These are phyloP conservation scores for Dioscorea dumetorum DNA, from an alignment of 106 monocot species.

Conservation along the genomic window DNA sequence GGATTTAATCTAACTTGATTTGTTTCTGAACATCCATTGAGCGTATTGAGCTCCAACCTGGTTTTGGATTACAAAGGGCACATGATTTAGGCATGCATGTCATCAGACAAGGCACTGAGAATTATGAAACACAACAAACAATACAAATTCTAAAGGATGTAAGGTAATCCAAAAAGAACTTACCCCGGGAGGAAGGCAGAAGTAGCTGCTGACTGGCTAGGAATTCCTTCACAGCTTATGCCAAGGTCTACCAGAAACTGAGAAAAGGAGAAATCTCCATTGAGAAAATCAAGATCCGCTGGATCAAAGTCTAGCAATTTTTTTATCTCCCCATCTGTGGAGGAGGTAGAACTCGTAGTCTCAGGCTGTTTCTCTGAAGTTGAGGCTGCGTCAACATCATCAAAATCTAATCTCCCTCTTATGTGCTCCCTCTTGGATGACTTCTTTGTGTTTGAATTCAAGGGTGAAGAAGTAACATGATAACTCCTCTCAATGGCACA, in stretches of 20 bases:
- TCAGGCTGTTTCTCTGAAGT: slow-evolving; percentile 3
- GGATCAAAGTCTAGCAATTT: slow-evolving; percentile 54
- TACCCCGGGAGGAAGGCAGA: slow-evolving; percentile 35
- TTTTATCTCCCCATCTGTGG: slow-evolving; percentile 26
- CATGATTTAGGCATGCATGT: slow-evolving; percentile 1
- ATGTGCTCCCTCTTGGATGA: slow-evolving; percentile 48
- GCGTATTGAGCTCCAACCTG: slow-evolving; percentile 15
- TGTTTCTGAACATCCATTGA: neutral
- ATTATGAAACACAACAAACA: neutral
- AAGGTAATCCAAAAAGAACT: neutral
- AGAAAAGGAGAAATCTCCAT: slow-evolving; percentile 53
- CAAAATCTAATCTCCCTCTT: slow-evolving; percentile 81
- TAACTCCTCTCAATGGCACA: slow-evolving; percentile 71
- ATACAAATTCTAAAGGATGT: neutral
- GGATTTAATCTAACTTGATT: slow-evolving; percentile 45
- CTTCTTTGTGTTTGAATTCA: slow-evolving; percentile 42
- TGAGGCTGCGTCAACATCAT: slow-evolving; percentile 14
- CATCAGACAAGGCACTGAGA: neutral
- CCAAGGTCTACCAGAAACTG: slow-evolving; percentile 57
- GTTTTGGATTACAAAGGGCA: neutral
- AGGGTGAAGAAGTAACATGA: slow-evolving; percentile 49
- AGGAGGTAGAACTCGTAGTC: slow-evolving; percentile 24
- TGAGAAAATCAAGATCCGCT: slow-evolving; percentile 39
- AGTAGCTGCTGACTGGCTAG: slow-evolving; percentile 15
- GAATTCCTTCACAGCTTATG: slow-evolving; percentile 30